Evolutionary conservation across 148 eudicot genomes (phyloP).

Genomic region (Rhododendron griersonianum): DNA sequence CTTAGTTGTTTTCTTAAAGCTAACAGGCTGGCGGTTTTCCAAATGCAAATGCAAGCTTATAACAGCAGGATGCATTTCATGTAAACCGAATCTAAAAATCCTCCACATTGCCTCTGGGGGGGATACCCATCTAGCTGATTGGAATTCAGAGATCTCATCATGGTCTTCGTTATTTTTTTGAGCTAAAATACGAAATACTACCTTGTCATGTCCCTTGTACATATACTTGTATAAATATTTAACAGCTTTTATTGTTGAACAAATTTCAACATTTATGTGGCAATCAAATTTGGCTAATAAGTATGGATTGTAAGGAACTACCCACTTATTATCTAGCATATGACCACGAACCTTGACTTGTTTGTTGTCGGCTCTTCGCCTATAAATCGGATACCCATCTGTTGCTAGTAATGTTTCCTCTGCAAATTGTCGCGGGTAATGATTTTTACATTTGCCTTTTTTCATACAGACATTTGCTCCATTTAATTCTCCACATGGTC

Average conservation of each 20-base stretch:
- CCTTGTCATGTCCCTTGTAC: too few species aligned
- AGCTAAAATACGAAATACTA: background rate
- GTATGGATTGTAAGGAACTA: too few species aligned
- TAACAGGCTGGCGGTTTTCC: background rate
- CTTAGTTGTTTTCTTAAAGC: background rate
- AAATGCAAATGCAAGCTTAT: too few species aligned
- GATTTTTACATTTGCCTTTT: background rate
- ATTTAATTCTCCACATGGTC: background rate
- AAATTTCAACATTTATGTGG: too few species aligned
- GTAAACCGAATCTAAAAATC: too few species aligned
- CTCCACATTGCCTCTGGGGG: background rate
- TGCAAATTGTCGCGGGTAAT: too few species aligned
- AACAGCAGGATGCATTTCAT: background rate
- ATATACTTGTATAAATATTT: too few species aligned
- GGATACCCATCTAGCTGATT: background rate
- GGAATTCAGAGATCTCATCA: background rate
- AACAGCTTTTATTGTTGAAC: too few species aligned
- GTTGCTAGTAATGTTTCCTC: too few species aligned
- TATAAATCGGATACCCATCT: background rate
- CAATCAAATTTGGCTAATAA: too few species aligned
- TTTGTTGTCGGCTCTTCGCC: background rate
- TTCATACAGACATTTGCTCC: background rate
- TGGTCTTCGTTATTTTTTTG: background rate
- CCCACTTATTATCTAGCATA: too few species aligned
- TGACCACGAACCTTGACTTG: background rate